These are phyloP conservation scores for Schwanniomyces pseudopolymorphus DNA, from an alignment of 805 yeast species.

Conservation along the genomic window DNA sequence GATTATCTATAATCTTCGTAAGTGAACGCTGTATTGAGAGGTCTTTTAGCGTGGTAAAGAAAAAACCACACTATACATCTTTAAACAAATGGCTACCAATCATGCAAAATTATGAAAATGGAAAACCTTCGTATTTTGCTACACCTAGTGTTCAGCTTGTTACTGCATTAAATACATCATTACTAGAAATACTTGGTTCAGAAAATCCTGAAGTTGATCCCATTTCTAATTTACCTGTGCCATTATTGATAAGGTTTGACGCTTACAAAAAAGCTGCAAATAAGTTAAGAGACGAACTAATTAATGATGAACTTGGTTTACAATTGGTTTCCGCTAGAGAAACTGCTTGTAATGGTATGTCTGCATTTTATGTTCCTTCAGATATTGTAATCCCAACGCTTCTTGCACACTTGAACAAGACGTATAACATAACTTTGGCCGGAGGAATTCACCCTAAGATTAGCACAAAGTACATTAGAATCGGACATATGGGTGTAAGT, in stretches of 20 bases:
- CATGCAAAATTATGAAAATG: conserved; percentile 8
- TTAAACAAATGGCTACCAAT: conserved; percentile 9
- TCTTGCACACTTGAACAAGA: conserved; percentile 1
- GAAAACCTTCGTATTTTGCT: conserved; percentile 9
- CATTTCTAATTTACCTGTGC: conserved; percentile 3
- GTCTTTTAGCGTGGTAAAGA: background rate
- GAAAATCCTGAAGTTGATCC: conserved; percentile 6
- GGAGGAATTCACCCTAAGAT: conserved; percentile 8
- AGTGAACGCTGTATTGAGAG: conserved; percentile 5
- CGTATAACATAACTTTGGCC: conserved; percentile 5
- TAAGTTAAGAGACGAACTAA: conserved; percentile 3
- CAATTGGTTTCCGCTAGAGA: background rate
- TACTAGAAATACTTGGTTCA: conserved; percentile 7
- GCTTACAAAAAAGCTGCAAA: conserved; percentile 3
- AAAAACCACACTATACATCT: conserved; percentile 4
- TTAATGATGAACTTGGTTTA: conserved; percentile 3
- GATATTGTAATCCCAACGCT: conserved; percentile 2
- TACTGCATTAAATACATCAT: conserved; percentile 6
- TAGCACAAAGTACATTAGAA: conserved; percentile 6
- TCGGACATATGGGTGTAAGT: conserved; percentile 10
- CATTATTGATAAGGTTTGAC: conserved; percentile 1
- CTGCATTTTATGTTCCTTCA: conserved; percentile 8
- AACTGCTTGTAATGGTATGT: conserved; percentile 8
- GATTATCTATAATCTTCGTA: conserved; percentile 5
- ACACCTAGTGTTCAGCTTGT: conserved; percentile 8